phyloP scores from a whole-genome alignment of 176 grass and related monocot species.

The Dactylis glomerata region DNA sequence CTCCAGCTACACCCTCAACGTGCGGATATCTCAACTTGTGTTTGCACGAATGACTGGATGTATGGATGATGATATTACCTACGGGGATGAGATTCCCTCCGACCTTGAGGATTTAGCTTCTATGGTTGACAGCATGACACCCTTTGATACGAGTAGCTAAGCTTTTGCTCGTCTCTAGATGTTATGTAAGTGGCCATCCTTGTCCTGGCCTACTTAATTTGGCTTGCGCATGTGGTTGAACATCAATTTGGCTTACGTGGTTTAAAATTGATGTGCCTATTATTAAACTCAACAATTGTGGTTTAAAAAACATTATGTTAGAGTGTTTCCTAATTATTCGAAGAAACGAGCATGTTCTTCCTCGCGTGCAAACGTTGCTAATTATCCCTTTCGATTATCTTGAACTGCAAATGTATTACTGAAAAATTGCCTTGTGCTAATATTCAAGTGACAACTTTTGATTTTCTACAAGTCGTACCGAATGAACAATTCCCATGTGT shows the following conservation, averaged over 20 bases:
- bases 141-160: neutral
- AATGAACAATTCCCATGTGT: neutral
- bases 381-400: too few species aligned
- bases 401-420: too few species aligned
- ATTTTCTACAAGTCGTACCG: neutral
- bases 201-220: neutral
- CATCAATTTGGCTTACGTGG: neutral
- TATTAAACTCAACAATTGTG: neutral
- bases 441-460: neutral
- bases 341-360: too few species aligned
- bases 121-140: neutral
- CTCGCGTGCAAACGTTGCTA: too few species aligned
- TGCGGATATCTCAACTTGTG: neutral
- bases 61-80: neutral
- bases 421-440: neutral
- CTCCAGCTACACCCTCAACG: neutral
- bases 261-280: neutral
- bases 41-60: neutral
- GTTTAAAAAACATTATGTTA: neutral
- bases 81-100: neutral
- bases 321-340: too few species aligned
- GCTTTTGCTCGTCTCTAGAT: neutral
- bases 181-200: neutral
- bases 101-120: neutral
- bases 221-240: neutral